A percentile compares a stretch with the other conserved stretches of the same genome.
Conservation (phyloP, 1,284 basidiomycete species). For the Papiliotrema nemorosa region DNA sequence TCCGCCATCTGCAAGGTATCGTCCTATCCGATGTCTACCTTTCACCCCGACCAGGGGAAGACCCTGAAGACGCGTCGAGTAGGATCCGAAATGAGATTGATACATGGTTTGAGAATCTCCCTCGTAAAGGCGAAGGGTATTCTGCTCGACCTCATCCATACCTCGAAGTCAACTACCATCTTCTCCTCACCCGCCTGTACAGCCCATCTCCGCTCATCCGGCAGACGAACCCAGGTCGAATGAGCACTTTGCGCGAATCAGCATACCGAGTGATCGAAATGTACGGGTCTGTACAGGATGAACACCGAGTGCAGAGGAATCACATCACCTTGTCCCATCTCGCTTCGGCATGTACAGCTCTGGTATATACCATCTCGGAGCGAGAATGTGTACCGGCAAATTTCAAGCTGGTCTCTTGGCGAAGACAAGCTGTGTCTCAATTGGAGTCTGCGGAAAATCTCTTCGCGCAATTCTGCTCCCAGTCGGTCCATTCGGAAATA, state of each 20-base stretch:
- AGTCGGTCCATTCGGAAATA: background rate
- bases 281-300: background rate
- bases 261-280: constrained; percentile 7
- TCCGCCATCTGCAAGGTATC: constrained; percentile 3
- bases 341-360: constrained; percentile 1
- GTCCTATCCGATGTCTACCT: constrained; percentile 8
- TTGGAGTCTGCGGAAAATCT: background rate
- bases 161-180: constrained; percentile 9
- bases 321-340: constrained; percentile 4
- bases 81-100: constrained; percentile 8
- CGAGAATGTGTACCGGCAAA: constrained; percentile 2
- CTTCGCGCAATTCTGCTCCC: constrained; percentile 1
- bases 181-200: constrained; percentile 6
- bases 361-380: constrained; percentile 7
- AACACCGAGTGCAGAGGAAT: constrained; percentile 5
- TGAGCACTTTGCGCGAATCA: constrained; percentile 2
- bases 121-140: background rate
- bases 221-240: constrained; percentile 2
- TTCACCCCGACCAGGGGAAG: background rate
- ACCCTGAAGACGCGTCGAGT: background rate
- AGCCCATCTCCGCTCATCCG: constrained; percentile 6
- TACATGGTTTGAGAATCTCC: constrained; percentile 5
- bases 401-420: constrained; percentile 5
- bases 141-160: background rate
- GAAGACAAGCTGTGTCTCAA: constrained; percentile 4